These are phyloP conservation scores for Dictyostelium intermedium DNA, from an alignment of 78 protist species.

Conservation along the genomic window DNA sequence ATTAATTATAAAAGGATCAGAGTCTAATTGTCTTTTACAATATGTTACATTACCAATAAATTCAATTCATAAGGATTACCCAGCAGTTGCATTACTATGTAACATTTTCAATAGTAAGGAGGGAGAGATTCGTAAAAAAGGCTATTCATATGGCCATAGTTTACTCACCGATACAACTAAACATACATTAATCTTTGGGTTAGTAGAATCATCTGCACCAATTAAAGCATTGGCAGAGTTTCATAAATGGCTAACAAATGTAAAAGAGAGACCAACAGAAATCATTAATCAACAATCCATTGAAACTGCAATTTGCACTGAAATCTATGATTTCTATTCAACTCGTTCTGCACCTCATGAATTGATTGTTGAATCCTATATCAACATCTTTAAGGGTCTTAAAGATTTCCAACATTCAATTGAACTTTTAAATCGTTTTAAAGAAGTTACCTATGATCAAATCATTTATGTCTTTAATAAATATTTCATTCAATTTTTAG, in stretches of 20 bases:
- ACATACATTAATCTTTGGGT: background rate
- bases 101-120: constrained; percentile 37
- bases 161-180: background rate
- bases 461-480: background rate
- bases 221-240: constrained; percentile 24
- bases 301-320: constrained; percentile 9
- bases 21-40: constrained; percentile 24
- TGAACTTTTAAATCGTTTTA: constrained; percentile 8
- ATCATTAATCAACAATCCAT: background rate
- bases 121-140: constrained; percentile 54
- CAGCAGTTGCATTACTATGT: background rate
- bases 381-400: background rate
- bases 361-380: background rate
- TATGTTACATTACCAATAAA: background rate
- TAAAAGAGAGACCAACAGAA: background rate
- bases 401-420: background rate
- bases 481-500: constrained; percentile 27
- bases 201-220: constrained; percentile 13
- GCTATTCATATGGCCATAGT: constrained; percentile 42
- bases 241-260: background rate
- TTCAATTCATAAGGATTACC: background rate
- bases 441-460: constrained; percentile 5
- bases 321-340: constrained; percentile 29
- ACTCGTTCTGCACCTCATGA: background rate
- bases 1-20: constrained; percentile 14